phyloP scores from a whole-genome alignment of 108 stramenopile genomes.

The Licmophora abbreviata region DNA sequence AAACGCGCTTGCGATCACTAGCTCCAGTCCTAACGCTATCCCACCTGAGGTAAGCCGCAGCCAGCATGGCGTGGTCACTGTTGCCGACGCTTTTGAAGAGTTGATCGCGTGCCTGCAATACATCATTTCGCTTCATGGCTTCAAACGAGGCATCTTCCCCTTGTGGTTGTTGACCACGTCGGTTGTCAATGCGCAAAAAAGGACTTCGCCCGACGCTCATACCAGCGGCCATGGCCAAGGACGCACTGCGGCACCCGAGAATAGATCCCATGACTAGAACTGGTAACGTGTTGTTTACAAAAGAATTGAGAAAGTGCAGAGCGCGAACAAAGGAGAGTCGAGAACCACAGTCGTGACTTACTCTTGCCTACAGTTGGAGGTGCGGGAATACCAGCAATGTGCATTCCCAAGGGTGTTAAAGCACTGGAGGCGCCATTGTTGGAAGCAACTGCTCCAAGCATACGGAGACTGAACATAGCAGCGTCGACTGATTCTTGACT shows the following conservation, averaged over 20 bases:
- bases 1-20: slow-evolving; percentile 31
- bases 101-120: slow-evolving; percentile 42
- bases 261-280: slow-evolving; percentile 69
- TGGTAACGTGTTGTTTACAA: too few relatives aligned
- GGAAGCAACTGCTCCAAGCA: slow-evolving; percentile 48
- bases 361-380: slow-evolving; percentile 74
- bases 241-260: slow-evolving; percentile 65
- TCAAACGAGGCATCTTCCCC: slow-evolving; percentile 13
- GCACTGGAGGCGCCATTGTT: slow-evolving; percentile 7
- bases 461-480: slow-evolving; percentile 44
- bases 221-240: slow-evolving; percentile 78
- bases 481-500: slow-evolving; percentile 42
- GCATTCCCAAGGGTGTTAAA: slow-evolving; percentile 71
- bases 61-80: slow-evolving; percentile 74
- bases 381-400: slow-evolving; percentile 80
- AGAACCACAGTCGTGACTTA: too few relatives aligned
- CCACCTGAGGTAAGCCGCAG: slow-evolving; percentile 61
- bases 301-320: slow-evolving; percentile 1
- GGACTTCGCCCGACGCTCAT: slow-evolving; percentile 70
- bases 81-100: slow-evolving; percentile 69
- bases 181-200: slow-evolving; percentile 49
- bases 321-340: neutral
- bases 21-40: slow-evolving; percentile 25
- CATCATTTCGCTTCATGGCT: slow-evolving; percentile 10
- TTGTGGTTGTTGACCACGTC: slow-evolving; percentile 5